Evolutionary conservation across 2,329 filamentous ascomycete species (phyloP), one percentile per base, ranked within the genome.

Genomic region (Capronia americana): DNA sequence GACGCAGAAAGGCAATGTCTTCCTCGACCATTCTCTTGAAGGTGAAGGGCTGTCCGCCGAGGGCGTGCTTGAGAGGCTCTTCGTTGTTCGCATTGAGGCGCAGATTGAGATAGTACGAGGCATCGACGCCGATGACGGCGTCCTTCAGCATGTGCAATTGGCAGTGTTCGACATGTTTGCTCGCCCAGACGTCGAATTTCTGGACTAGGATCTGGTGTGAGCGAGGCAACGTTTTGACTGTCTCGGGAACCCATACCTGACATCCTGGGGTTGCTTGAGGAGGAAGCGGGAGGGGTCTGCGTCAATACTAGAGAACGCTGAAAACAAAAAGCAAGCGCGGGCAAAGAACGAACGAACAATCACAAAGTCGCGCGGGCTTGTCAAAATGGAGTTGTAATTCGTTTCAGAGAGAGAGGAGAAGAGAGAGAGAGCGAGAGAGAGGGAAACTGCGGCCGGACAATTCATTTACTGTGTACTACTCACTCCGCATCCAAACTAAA

Each of bases 21-120:
- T 86, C 85, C 75, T 92, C 87, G 69, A 99, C 90, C 74, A 90
- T 90, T 70, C 82, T 83, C 78, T 87, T 87, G 75, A 98, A 85
- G 61, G 91, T 91, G 67, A 91, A 88, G 2, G 94, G 95, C 68
- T 94, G 86, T 65, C 95, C 95, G 57, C 94, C 95, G 56, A 98
- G 87, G 24, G 95, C 95, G 63, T 93, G 88, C 38, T 98, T 86
- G 38, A 99, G 88, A 50, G 94, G 93, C 78, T 99, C 95, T 75
- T 92, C 90, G 54, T 87, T 89, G 30, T 88, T 86, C 64, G 85
- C 86, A 75, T 90, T 87, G 74, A 97, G 87, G 71, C 96, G 86
- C 66, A 89, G 88, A 77, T 90, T 86, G 70, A 99, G 87, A 78
- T 95, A 98, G 79, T 96, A 91, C 61, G 91, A 90, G 63, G 94